Conservation (phyloP, 495 filamentous ascomycete genomes). For the Niebla homalea region DNA sequence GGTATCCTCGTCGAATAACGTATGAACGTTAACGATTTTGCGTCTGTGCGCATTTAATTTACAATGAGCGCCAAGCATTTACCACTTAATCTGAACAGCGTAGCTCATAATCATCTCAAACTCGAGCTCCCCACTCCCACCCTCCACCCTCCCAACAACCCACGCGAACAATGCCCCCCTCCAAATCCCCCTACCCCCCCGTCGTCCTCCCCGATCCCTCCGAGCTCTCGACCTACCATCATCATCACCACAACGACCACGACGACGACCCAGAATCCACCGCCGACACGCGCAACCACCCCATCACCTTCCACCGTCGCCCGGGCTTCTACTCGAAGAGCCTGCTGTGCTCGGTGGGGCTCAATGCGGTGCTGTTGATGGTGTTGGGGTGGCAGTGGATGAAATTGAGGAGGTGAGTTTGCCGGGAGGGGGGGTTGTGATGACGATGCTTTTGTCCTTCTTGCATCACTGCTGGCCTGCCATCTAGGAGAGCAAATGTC, state of each 20-base stretch:
- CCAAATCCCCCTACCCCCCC: not conserved
- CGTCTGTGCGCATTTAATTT: no score
- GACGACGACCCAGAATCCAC: constrained; percentile 1
- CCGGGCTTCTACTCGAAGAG: constrained; percentile 9
- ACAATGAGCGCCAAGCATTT: no score
- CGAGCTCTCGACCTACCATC: constrained; percentile 3
- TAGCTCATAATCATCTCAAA: no score
- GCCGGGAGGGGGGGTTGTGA: not conserved
- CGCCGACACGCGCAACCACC: constrained; percentile 4
- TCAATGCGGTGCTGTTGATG: constrained; percentile 11
- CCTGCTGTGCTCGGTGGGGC: constrained; percentile 2
- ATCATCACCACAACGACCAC: not conserved
- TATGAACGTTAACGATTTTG: no score
- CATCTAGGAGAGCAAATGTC: no score
- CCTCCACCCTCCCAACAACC: not conserved
- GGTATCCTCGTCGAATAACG: no score
- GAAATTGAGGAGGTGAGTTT: constrained; percentile 8
- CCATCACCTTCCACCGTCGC: constrained; percentile 7
- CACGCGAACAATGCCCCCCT: not conserved
- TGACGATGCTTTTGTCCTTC: not conserved
- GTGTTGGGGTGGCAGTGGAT: constrained; percentile 7
- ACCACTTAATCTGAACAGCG: no score
- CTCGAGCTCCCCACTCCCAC: not conserved
- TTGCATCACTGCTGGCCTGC: no score
- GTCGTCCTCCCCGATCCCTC: not conserved